Conservation (phyloP, 331 rosid genomes). For the Rosa hybrid region DNA sequence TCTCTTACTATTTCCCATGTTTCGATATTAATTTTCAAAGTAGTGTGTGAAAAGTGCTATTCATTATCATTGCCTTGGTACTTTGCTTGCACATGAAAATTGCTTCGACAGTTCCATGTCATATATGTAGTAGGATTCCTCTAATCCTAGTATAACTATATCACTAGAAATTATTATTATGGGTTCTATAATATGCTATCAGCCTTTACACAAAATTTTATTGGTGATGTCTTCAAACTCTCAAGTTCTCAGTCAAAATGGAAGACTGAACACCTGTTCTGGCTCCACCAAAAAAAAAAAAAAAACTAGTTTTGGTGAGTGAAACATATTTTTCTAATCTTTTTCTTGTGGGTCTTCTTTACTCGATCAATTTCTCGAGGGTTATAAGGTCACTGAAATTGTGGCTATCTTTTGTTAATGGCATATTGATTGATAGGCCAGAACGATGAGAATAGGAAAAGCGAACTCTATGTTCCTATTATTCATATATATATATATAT, state of each 20-base stretch:
- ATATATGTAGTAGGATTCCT: background rate
- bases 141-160: background rate
- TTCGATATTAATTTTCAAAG: background rate
- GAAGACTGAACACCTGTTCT: too few relatives aligned
- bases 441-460: background rate
- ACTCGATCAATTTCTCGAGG: background rate
- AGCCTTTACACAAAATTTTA: background rate
- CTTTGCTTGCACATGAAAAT: background rate
- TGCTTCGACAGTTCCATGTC: background rate
- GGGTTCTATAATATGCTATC: background rate
- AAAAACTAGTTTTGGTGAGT: background rate
- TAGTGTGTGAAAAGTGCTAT: background rate
- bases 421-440: background rate
- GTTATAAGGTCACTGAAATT: background rate
- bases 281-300: too few relatives aligned
- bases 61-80: background rate
- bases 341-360: background rate
- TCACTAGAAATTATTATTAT: background rate
- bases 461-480: background rate
- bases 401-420: background rate
- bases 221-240: background rate
- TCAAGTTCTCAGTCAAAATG: too few relatives aligned
- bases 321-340: background rate
- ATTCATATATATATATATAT: background rate
- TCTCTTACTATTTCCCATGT: constrained; percentile 6